A percentile compares a stretch with the other conserved stretches of the same genome.
Evolutionary conservation across 495 filamentous ascomycete genomes (phyloP).

Genomic region (Xylaria longipes): DNA sequence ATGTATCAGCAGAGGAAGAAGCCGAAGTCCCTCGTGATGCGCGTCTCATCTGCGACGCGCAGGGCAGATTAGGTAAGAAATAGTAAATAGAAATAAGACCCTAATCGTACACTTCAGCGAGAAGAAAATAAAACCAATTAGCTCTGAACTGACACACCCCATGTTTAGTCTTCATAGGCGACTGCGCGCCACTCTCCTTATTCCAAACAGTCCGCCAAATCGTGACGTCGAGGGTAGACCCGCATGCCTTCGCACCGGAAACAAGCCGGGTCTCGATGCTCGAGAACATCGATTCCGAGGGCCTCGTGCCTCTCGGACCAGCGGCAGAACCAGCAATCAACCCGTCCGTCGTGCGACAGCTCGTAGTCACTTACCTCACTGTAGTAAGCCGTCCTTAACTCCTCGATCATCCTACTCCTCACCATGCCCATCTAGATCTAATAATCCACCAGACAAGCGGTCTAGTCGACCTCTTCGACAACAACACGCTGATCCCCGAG

Average conservation of each 20-base stretch:
- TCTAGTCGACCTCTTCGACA: constrained; percentile 51
- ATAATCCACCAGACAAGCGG: constrained; percentile 39
- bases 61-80: constrained; percentile 60
- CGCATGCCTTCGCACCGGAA: constrained; percentile 68
- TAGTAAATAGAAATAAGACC: background rate
- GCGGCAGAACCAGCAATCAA: constrained; percentile 36
- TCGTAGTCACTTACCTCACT: constrained; percentile 45
- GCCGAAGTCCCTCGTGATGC: constrained; percentile 56
- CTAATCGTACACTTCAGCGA: background rate
- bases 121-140: background rate
- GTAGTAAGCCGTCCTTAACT: constrained; percentile 29
- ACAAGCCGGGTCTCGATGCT: constrained; percentile 68
- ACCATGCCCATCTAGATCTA: background rate
- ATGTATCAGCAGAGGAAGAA: constrained; percentile 46
- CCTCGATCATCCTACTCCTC: background rate
- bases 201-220: constrained; percentile 71
- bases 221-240: constrained; percentile 67
- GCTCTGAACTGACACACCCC: background rate
- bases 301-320: constrained; percentile 17
- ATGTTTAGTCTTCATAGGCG: constrained; percentile 64
- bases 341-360: constrained; percentile 20
- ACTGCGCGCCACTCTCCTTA: constrained; percentile 72
- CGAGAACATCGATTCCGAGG: constrained; percentile 51
- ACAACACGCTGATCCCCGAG: constrained; percentile 34
- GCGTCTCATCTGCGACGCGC: constrained; percentile 62